Conservation (phyloP, 495 filamentous ascomycete species). For the Hypoxylon fragiforme region DNA sequence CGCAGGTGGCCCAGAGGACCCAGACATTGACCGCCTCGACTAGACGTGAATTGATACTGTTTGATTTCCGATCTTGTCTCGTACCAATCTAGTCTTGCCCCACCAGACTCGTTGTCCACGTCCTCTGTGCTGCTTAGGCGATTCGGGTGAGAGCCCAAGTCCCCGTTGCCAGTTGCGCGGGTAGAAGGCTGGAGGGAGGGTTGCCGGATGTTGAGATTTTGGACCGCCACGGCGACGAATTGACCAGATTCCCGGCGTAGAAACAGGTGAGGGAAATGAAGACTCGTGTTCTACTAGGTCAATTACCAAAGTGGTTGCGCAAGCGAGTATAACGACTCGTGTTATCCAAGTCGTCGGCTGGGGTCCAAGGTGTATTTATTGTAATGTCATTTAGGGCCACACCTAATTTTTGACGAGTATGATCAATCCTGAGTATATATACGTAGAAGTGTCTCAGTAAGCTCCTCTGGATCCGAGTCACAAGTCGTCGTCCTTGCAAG, state of each 20-base stretch:
- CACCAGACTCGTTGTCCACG: constrained; percentile 32
- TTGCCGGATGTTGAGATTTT: constrained; percentile 24
- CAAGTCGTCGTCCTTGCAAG: constrained; percentile 19
- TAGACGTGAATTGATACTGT: constrained; percentile 32
- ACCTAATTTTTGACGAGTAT: constrained; percentile 7
- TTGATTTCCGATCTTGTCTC: constrained; percentile 32
- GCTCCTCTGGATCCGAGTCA: constrained; percentile 24
- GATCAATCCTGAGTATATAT: constrained; percentile 20
- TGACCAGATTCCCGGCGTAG: constrained; percentile 12
- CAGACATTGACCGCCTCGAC: constrained; percentile 57
- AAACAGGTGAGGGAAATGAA: constrained; percentile 5
- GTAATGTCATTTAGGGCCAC: constrained; percentile 11
- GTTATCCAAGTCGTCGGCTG: constrained; percentile 12
- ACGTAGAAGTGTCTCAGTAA: constrained; percentile 11
- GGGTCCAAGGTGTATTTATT: constrained; percentile 9
- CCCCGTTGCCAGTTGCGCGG: constrained; percentile 27
- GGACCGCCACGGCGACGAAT: constrained; percentile 36
- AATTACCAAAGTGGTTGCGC: constrained; percentile 8
- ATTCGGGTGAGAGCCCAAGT: constrained; percentile 27
- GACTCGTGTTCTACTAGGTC: constrained; percentile 6
- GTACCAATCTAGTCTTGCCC: constrained; percentile 40
- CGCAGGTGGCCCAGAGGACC: constrained; percentile 50
- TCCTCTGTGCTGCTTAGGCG: constrained; percentile 29
- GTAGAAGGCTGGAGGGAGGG: constrained; percentile 23
- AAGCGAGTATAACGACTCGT: constrained; percentile 7